Evolutionary conservation across 179 eudicot genomes (phyloP), one percentile per base, ranked within the genome.

Genomic region (Beta lomatogona): DNA sequence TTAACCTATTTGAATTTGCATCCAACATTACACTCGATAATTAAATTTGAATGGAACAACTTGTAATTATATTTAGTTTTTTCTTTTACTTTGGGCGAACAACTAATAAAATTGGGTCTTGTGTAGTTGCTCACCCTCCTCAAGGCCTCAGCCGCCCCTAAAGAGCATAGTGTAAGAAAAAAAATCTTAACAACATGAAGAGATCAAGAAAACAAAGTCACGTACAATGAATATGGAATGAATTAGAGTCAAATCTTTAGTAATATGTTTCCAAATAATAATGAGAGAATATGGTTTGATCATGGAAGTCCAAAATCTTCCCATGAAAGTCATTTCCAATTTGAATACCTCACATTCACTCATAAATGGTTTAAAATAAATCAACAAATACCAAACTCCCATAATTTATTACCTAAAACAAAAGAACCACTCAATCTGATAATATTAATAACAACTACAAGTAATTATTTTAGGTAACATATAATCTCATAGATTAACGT

Each of bases 271-370:
- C 77, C 45, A 54, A 53, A 53, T 7, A 75, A 57, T 57, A 2
- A 74, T 75, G 5, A 16, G 46, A 75, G 28, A 64, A 57, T 8
- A 36, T 75, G 77, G 16, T 57, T 16, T 16, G 65, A 75, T 57
- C 77, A 57, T 75, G 77, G 41, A 31, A 19, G 77, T 58, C 65
- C 64, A 73, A 73, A 73, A 55, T 36, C 65, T 53, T 58, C 77
- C 21, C 50, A 75, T 1, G 3, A 31, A 31, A 75, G 63, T 55
- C 48, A 52, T 75, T 57, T 75, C 31, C 66, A 28, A 36, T 57
- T 75, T 31, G 64, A 74, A 55, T 54, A 55, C 5, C n/a, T 28
- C n/a, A 36, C 46, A 58, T 71, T 8, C 76, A 73, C 6, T 58
- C 63, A 58, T 5, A 14, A 58, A 58, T 0, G 14, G 13, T 25